Base-by-base conservation (phyloP, 257 asterid genomes). In the Penstemon barbatus region DNA sequence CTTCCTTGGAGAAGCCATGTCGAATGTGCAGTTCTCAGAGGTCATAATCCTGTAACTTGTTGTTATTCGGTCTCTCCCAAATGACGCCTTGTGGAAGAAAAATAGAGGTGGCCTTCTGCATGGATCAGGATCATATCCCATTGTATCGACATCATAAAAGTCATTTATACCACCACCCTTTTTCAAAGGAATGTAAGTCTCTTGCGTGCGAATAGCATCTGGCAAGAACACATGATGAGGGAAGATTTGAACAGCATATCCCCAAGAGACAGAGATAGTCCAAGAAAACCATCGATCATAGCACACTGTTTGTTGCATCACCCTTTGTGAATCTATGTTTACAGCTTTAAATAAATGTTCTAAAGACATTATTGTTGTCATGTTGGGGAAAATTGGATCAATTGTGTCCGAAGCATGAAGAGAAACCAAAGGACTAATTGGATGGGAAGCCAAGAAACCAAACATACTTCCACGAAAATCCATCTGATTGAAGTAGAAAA, bases 191-290 rank as follows among this genome's bases (percentile, higher is more conserved):
- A 49, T n/a, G 56, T 65, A 80, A 5, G 88, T 86, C 71, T 86
- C 86, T 6, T 76, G 86, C 1, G 79, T 75, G 0, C 94, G 87
- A 18, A 89, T 46, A 6, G 77, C 90, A 13, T 84, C 92, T 0
- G 79, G 81, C 43, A 92, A 75, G 67, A 57, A 68, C 12, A 83
- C 77, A 38, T 84, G 69, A 60, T 10, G 79, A 0, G 81, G 87
- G 57, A 83, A 79, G 38, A 92, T 56, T 68, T 89, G 96, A 43
- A 89, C 88, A 1, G 89, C 96, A 15, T 89, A 87, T 50, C 96
- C 97, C 98, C 98, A 92, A 0, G 98, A 89, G 11, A 87, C 79
- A 0, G 97, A 92, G 46, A 92, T 61, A 0, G 97, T 86, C 97
- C 92, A 87, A 9, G 89, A 87, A 63, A 82, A 84, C 95, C 85